Evolutionary conservation across 331 rosid species (phyloP).

Genomic region (Rhamnella rubrinervis): DNA sequence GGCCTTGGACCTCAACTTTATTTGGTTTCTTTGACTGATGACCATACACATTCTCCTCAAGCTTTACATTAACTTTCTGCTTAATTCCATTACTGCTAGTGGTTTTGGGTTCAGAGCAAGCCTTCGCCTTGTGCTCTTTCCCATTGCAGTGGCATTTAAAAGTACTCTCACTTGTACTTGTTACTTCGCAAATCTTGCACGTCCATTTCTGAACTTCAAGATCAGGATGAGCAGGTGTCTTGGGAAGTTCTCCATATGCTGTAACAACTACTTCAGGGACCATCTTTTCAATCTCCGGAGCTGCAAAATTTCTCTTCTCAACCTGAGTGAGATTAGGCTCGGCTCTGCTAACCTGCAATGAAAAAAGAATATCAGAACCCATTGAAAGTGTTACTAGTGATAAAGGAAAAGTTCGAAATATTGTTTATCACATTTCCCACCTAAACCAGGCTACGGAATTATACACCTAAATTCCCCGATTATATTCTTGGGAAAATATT

Average conservation of each 20-base stretch:
- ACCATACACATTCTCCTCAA: too few relatives aligned
- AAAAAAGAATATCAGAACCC: background rate
- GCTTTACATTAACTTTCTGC: too few relatives aligned
- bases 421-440: too few relatives aligned
- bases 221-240: slow-evolving; percentile 4
- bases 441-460: background rate
- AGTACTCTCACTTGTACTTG: background rate
- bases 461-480: too few relatives aligned
- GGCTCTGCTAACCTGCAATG: slow-evolving; percentile 13
- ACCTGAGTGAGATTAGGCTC: background rate
- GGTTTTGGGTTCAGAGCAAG: too few relatives aligned
- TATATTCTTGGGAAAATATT: too few relatives aligned
- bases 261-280: background rate
- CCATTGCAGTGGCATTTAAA: slow-evolving; percentile 35
- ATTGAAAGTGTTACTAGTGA: too few relatives aligned
- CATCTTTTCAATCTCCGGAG: background rate
- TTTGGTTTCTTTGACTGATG: too few relatives aligned
- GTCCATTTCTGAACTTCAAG: slow-evolving; percentile 48
- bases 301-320: slow-evolving; percentile 16
- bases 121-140: slow-evolving; percentile 15
- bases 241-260: slow-evolving; percentile 2
- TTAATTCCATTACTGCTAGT: too few relatives aligned
- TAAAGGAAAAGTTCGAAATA: too few relatives aligned
- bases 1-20: background rate
- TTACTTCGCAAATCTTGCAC: slow-evolving; percentile 40